A percentile compares a stretch with the other conserved stretches of the same genome.
Conservation (phyloP, 139 green algal genomes). For the Chlorella sp. region DNA sequence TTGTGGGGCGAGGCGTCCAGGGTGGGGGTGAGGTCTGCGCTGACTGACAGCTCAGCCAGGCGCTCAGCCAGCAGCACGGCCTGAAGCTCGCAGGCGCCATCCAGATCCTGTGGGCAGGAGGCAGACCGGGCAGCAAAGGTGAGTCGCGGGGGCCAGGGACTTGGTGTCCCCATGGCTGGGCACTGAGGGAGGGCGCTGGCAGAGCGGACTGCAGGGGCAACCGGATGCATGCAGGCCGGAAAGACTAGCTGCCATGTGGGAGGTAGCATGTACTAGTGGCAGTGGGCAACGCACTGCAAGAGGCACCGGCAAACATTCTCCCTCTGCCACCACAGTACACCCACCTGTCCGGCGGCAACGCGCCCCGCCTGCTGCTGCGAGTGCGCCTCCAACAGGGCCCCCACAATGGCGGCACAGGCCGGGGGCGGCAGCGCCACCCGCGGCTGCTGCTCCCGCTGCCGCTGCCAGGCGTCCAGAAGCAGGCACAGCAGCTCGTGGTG, state of each 20-base stretch:
- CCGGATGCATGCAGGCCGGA: neutral
- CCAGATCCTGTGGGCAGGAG: neutral
- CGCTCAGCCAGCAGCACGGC: constrained; percentile 5
- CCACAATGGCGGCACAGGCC: neutral
- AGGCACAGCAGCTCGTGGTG: constrained; percentile 6
- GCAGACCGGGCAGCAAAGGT: neutral
- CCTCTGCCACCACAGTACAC: too few species aligned
- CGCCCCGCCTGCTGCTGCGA: neutral
- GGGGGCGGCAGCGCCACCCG: neutral
- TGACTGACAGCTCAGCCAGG: neutral
- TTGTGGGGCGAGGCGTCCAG: neutral
- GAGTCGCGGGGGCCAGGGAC: neutral
- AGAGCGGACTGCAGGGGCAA: neutral
- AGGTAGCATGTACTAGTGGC: too few species aligned
- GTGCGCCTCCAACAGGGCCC: neutral
- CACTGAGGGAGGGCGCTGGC: neutral
- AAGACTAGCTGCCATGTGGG: too few species aligned
- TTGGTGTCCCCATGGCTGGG: neutral
- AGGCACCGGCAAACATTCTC: neutral
- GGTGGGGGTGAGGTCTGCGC: neutral
- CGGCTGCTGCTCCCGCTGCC: neutral
- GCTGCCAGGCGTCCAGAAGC: constrained; percentile 9
- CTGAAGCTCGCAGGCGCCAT: neutral
- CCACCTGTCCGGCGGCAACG: neutral
- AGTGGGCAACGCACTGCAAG: too few species aligned